Evolutionary conservation across 768 basidiomycete species (phyloP).

Genomic region (Boletus edulis): DNA sequence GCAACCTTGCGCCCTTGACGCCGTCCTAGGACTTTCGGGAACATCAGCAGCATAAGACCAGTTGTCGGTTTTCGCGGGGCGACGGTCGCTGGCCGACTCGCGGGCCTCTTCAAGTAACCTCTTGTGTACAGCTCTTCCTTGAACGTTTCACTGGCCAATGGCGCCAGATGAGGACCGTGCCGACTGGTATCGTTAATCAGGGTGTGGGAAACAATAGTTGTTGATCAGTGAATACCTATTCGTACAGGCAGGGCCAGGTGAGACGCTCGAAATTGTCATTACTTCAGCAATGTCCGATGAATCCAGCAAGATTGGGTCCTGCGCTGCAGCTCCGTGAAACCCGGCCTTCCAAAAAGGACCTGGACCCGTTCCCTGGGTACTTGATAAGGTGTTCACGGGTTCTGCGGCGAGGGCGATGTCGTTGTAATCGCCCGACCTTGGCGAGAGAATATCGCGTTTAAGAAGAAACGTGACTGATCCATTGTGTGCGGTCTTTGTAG

Average conservation of each 20-base stretch:
- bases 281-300: slow-evolving; percentile 5
- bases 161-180: slow-evolving; percentile 11
- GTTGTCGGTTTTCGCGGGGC: background rate
- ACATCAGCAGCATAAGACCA: background rate
- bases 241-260: background rate
- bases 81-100: slow-evolving; percentile 5
- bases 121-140: slow-evolving; percentile 27
- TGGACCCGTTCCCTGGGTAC: background rate
- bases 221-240: slow-evolving; percentile 2
- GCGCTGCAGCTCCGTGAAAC: background rate
- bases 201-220: background rate
- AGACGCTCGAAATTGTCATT: background rate
- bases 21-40: slow-evolving; percentile 19
- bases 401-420: background rate
- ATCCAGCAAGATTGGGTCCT: background rate
- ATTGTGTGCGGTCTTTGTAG: background rate
- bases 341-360: background rate
- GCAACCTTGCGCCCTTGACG: slow-evolving; percentile 18
- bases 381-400: background rate
- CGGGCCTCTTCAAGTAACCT: slow-evolving; percentile 26
- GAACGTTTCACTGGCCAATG: slow-evolving; percentile 28
- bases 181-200: slow-evolving; percentile 10
- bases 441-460: background rate
- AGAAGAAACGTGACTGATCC: background rate
- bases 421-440: background rate